Evolutionary conservation across 148 eudicot species (phyloP).

Genomic region (Chenopodium album): DNA sequence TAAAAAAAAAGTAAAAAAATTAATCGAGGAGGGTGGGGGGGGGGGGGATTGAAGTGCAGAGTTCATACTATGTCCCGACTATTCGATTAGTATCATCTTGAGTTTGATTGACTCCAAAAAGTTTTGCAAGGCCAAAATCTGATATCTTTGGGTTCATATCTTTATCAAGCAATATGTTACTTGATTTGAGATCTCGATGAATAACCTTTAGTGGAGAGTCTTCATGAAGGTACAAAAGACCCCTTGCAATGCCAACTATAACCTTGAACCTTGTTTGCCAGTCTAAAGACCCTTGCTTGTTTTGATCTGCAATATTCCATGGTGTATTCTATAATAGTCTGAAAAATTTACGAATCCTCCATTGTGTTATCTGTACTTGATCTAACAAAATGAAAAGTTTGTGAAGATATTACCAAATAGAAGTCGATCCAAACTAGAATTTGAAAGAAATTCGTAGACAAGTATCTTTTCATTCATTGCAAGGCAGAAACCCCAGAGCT

Average conservation of each 20-base stretch:
- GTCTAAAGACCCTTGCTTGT: not conserved
- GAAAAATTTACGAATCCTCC: no score
- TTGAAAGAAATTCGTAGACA: conserved; percentile 32
- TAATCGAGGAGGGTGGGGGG: no score
- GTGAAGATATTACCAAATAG: conserved; percentile 26
- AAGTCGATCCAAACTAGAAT: conserved; percentile 39
- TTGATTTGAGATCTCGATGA: conserved; percentile 10
- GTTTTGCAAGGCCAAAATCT: conserved; percentile 45
- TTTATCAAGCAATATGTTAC: conserved; percentile 35
- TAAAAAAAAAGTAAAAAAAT: no score
- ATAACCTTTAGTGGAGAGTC: conserved; percentile 16
- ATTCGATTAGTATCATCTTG: conserved; percentile 20
- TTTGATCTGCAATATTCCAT: not conserved
- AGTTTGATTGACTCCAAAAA: conserved; percentile 31
- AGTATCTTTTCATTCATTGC: conserved; percentile 2
- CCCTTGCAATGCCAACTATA: conserved; percentile 22
- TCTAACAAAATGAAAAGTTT: not conserved
- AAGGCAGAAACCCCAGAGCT: conserved; percentile 36
- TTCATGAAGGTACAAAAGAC: conserved; percentile 26
- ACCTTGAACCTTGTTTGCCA: conserved; percentile 12
- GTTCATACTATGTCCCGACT: conserved; percentile 30
- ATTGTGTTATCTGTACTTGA: no score
- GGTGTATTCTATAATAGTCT: no score
- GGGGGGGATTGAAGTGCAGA: not conserved
- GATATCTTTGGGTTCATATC: conserved; percentile 37